Evolutionary conservation across 2,329 filamentous ascomycete genomes (phyloP).

Genomic region (Verticillium nubilum): DNA sequence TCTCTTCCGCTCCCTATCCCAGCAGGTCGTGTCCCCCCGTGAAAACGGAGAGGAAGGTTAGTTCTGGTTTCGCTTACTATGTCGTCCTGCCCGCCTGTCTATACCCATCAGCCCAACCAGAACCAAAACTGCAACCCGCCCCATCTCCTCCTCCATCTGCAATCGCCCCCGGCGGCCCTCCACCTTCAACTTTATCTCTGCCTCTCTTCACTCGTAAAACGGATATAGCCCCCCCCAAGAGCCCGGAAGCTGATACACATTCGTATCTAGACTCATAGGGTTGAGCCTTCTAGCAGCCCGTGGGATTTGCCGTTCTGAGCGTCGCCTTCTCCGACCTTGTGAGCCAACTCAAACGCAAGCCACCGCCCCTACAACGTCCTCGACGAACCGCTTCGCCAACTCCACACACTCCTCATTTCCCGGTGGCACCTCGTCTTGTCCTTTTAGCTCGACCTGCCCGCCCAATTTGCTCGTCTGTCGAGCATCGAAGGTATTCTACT

Average conservation of each 20-base stretch:
- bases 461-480: not conserved
- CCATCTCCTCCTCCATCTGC: slow-evolving; percentile 3
- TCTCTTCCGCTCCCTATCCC: not conserved
- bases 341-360: not conserved
- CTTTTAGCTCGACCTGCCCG: not conserved
- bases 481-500: not conserved
- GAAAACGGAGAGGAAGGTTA: slow-evolving; percentile 14
- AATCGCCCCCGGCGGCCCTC: not conserved
- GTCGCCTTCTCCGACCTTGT: not conserved
- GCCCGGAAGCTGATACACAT: not conserved
- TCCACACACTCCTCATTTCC: not conserved
- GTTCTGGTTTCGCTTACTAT: slow-evolving; percentile 2
- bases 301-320: not conserved
- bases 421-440: not conserved
- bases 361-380: not conserved
- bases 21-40: slow-evolving; percentile 8
- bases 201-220: slow-evolving; percentile 7
- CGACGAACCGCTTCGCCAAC: not conserved
- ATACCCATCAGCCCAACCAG: slow-evolving; percentile 6
- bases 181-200: slow-evolving; percentile 1
- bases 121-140: not conserved
- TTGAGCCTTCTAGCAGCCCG: not conserved
- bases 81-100: slow-evolving; percentile 8
- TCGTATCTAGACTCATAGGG: not conserved
- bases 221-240: not conserved